These are phyloP conservation scores for Odontarrhena argentea DNA, from an alignment of 345 rosid genomes.

Conservation along the genomic window DNA sequence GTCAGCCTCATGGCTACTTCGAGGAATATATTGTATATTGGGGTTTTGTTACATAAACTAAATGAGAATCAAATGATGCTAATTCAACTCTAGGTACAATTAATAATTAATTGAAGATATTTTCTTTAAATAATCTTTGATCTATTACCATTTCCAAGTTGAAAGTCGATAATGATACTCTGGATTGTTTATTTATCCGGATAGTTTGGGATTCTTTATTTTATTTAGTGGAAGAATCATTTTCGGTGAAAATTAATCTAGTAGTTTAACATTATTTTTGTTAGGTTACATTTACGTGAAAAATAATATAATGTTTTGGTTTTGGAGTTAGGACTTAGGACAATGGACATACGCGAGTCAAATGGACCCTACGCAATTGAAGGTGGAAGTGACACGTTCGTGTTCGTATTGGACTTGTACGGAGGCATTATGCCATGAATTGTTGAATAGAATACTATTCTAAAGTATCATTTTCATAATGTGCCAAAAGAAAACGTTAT, in stretches of 20 bases:
- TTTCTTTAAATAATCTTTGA: background rate
- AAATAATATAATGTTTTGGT: background rate
- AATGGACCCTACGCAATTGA: conserved; percentile 13
- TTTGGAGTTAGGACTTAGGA: background rate
- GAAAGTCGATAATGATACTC: background rate
- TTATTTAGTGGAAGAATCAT: no score
- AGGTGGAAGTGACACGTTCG: conserved; percentile 28
- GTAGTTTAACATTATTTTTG: background rate
- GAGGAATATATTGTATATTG: no score
- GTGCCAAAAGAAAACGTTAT: background rate
- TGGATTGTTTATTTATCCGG: background rate
- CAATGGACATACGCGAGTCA: background rate
- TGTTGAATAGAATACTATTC: background rate
- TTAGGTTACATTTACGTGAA: background rate
- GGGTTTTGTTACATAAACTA: background rate
- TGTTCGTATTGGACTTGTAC: conserved; percentile 33
- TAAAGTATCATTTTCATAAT: conserved; percentile 16
- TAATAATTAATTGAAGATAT: background rate
- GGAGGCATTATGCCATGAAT: conserved; percentile 28
- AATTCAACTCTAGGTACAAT: background rate
- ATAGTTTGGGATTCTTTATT: no score
- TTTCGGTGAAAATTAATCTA: background rate
- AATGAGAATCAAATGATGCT: background rate
- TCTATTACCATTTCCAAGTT: background rate
- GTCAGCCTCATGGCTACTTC: no score